Evolutionary conservation across 2,329 filamentous ascomycete species (phyloP), one percentile per base, ranked within the genome.

Genomic region (Aureobasidium namibiae): DNA sequence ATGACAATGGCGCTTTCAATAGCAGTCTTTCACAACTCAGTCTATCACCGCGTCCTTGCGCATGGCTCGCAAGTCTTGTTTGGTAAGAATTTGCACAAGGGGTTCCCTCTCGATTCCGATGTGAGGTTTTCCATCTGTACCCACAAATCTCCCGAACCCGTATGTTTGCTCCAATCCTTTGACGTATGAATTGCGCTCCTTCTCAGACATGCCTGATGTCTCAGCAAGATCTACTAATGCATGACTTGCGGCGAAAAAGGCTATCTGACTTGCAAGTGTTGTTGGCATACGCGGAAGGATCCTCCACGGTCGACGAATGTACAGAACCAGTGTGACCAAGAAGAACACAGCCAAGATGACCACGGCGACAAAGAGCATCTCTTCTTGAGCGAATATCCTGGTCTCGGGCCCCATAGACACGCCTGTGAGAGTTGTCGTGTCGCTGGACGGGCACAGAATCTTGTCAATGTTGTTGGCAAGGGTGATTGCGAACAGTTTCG

Each of bases 211-310:
- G 7, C 56, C 56, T 11, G 63, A 64, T 0, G 69, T 70, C 0
- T 49, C 59, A 3, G 46, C 44, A 61, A 74, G 65, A 31, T 78
- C 76, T 14, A 69, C 59, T 0, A 79, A 63, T 0, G 77, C 72
- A 0, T 72, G 64, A 58, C 80, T 82, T 0, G 78, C 75, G 0
- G 79, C 77, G 2, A 81, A 72, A 39, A 78, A 77, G 0, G 76
- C 74, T 0, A 84, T 66, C 0, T 78, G 61, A 0, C 78, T 76
- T 0, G 74, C 82, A 0, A 84, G 70, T 0, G 73, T 79, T 0
- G 78, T 80, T 0, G 82, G 82, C 67, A 85, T 69, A 0, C 78
- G 70, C 0, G 80, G 76, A 0, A 85, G 69, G 21, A 78, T 76
- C 2, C 71, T 69, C 1, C 70, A 71, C 0, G 79, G 73, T 0